Percentiles rank a stretch among this genome's conserved stretches.
Conservation (phyloP, 2,329 filamentous ascomycete genomes). For the Trichoderma harzianum region DNA sequence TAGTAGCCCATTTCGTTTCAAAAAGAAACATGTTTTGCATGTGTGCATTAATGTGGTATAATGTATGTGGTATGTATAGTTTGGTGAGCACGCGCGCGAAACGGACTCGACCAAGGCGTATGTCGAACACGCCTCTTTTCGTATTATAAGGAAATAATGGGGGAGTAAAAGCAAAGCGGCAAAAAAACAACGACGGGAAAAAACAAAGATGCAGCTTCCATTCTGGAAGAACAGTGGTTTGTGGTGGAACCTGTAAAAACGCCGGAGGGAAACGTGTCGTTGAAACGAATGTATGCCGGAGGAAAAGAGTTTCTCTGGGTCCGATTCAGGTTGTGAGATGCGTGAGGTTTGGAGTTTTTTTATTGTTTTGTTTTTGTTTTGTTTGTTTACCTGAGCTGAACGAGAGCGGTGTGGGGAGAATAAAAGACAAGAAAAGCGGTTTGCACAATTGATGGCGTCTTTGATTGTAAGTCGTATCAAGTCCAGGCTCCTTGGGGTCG, state of each 20-base stretch:
- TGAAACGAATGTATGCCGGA: conserved; percentile 8
- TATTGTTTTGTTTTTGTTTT: background rate
- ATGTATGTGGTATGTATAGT: conserved; percentile 5
- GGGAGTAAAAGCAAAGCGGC: background rate
- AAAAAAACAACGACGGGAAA: background rate
- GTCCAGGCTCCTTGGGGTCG: background rate
- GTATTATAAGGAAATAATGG: background rate
- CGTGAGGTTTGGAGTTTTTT: background rate
- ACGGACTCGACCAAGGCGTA: background rate
- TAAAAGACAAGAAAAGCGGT: background rate
- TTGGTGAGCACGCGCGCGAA: background rate
- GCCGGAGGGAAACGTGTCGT: conserved; percentile 9
- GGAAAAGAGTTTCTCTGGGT: background rate
- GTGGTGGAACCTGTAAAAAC: background rate
- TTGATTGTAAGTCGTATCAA: background rate
- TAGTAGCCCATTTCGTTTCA: conserved; percentile 11
- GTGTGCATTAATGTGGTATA: conserved; percentile 21
- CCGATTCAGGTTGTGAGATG: background rate
- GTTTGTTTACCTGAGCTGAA: background rate
- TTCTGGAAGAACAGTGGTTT: conserved; percentile 9
- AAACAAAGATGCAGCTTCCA: conserved; percentile 4
- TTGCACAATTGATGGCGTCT: background rate
- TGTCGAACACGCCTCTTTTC: background rate
- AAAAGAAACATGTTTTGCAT: conserved; percentile 15
- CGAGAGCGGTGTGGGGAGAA: background rate